Evolutionary conservation across 148 eudicot genomes (phyloP).

Genomic region (Vaccinium myrtillus): DNA sequence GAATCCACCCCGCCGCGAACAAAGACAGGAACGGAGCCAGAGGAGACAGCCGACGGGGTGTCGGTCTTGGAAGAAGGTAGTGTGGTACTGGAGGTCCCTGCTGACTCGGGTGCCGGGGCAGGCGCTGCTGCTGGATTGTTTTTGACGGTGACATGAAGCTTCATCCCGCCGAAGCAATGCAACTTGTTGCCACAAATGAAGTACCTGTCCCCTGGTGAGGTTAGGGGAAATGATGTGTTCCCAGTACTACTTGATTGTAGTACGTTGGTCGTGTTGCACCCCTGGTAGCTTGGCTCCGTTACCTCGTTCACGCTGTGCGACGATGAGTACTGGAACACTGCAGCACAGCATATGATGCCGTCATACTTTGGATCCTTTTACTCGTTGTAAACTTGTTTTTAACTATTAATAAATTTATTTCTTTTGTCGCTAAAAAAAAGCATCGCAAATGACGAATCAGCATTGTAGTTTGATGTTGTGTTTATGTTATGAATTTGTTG

Average conservation of each 20-base stretch:
- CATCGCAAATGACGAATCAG: not conserved
- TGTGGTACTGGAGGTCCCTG: conserved; percentile 14
- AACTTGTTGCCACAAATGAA: conserved; percentile 63
- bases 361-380: too few species aligned
- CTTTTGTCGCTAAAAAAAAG: too few species aligned
- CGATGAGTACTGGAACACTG: conserved; percentile 76
- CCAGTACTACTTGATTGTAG: conserved; percentile 46
- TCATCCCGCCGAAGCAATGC: conserved; percentile 79
- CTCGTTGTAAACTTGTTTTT: too few species aligned
- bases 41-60: conserved; percentile 27
- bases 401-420: too few species aligned
- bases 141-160: conserved; percentile 53
- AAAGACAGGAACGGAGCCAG: conserved; percentile 27
- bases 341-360: not conserved
- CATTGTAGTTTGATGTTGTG: too few species aligned
- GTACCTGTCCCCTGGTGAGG: conserved; percentile 60
- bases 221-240: conserved; percentile 56
- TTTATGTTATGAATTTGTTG: too few species aligned
- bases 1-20: conserved; percentile 5
- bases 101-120: conserved; percentile 33
- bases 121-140: conserved; percentile 29
- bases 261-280: conserved; percentile 55
- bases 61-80: conserved; percentile 42
- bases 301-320: conserved; percentile 51
- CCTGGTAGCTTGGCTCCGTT: conserved; percentile 41